These are phyloP conservation scores for Phytophthora sp. DNA, from an alignment of 352 stramenopile genomes.

Conservation along the genomic window DNA sequence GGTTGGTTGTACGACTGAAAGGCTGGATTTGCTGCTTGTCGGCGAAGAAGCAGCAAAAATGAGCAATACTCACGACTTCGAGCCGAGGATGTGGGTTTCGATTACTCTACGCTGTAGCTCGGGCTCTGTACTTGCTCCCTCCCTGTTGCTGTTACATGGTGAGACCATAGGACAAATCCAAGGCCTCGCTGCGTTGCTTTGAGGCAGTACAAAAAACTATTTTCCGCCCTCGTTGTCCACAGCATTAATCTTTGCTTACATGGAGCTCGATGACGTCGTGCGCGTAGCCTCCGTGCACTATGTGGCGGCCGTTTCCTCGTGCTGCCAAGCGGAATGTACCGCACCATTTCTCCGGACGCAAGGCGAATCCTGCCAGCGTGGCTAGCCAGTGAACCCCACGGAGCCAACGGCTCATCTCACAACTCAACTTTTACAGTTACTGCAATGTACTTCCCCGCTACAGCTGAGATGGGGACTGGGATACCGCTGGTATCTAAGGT, in stretches of 20 bases:
- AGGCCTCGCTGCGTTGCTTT: slow-evolving; percentile 8
- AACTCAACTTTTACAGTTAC: slow-evolving; percentile 20
- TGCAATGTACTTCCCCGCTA: no score
- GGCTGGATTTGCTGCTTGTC: no score
- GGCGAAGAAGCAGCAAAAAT: no score
- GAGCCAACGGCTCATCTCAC: slow-evolving; percentile 17
- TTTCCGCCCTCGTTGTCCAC: neutral
- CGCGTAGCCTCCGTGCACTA: slow-evolving; percentile 8
- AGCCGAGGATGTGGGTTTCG: no score
- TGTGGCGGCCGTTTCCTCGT: slow-evolving; percentile 1
- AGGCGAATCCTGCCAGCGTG: slow-evolving; percentile 10
- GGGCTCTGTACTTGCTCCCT: slow-evolving; percentile 13
- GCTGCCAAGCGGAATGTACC: neutral
- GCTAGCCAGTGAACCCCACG: slow-evolving; percentile 24
- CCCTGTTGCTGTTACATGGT: slow-evolving; percentile 5
- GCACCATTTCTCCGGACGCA: slow-evolving; percentile 15
- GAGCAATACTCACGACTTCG: no score
- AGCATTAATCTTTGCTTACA: neutral
- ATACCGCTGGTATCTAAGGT: no score
- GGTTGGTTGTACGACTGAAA: no score
- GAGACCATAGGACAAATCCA: slow-evolving; percentile 20
- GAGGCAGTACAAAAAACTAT: neutral
- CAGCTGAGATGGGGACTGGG: slow-evolving; percentile 14
- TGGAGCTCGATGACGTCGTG: slow-evolving; percentile 5
- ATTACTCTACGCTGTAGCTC: neutral